Conservation (phyloP, 2,329 filamentous ascomycete species). For the Calonectria crousiana region DNA sequence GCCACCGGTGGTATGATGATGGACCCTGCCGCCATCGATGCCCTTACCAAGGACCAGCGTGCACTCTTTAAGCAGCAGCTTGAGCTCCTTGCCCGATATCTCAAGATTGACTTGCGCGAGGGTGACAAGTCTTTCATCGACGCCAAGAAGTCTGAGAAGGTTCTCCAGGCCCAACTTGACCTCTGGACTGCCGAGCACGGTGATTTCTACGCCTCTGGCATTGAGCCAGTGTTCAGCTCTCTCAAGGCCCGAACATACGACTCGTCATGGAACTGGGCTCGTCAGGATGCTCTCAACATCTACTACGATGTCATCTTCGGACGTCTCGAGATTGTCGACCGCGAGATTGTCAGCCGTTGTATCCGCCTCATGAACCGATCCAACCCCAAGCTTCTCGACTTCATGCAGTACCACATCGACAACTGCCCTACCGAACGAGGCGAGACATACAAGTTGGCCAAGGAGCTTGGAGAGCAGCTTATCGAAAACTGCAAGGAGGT, state of each 20-base stretch:
- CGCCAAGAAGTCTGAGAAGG: slow-evolving; percentile 85
- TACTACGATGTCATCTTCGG: slow-evolving; percentile 99
- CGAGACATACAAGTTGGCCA: slow-evolving; percentile 97
- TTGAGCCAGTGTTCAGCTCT: slow-evolving; percentile 92
- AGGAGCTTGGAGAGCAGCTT: slow-evolving; percentile 91
- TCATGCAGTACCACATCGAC: slow-evolving; percentile 99
- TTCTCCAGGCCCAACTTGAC: slow-evolving; percentile 93
- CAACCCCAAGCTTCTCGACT: slow-evolving; percentile 94
- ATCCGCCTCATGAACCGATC: slow-evolving; percentile 99
- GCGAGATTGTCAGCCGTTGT: slow-evolving; percentile 98
- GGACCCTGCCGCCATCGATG: slow-evolving; percentile 97
- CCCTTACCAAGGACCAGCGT: slow-evolving; percentile 95
- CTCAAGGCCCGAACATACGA: slow-evolving; percentile 97
- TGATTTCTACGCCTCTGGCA: slow-evolving; percentile 94
- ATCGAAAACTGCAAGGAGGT: slow-evolving; percentile 99
- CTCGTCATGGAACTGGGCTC: slow-evolving; percentile 99
- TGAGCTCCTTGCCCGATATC: slow-evolving; percentile 92
- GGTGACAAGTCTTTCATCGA: slow-evolving; percentile 93
- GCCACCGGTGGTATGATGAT: slow-evolving; percentile 96
- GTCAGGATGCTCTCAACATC: slow-evolving; percentile 97
- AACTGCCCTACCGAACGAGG: slow-evolving; percentile 97
- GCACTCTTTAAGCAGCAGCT: slow-evolving; percentile 98
- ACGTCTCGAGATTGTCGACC: slow-evolving; percentile 89
- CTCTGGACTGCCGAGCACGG: slow-evolving; percentile 96
- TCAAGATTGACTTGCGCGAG: slow-evolving; percentile 97